A percentile compares a stretch with the other conserved stretches of the same genome.
Evolutionary conservation across 1,139 yeast genomes (phyloP).

Genomic region (Scheffersomyces illinoinensis): DNA sequence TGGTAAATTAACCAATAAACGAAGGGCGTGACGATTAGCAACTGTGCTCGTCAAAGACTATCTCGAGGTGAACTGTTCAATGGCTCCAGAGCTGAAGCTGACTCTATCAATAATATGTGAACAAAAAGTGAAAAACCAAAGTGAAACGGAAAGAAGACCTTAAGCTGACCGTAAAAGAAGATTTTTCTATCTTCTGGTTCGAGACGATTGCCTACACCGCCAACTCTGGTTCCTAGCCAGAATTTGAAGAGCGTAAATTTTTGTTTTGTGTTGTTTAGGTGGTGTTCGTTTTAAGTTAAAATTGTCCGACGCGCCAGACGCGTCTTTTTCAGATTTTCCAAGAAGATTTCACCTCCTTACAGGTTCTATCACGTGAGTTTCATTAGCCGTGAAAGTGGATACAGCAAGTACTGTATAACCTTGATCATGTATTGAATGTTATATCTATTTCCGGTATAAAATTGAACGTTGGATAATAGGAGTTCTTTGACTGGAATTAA

Average conservation of each 20-base stretch:
- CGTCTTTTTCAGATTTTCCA: not conserved
- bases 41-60: not conserved
- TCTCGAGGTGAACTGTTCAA: not conserved
- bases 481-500: too few species aligned
- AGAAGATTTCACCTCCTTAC: conserved; percentile 1
- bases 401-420: too few species aligned
- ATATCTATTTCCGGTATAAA: too few species aligned
- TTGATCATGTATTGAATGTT: too few species aligned
- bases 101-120: not conserved
- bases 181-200: not conserved
- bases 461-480: too few species aligned
- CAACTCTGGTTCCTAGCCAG: not conserved
- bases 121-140: not conserved
- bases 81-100: not conserved
- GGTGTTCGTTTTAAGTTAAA: not conserved
- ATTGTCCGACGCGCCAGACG: not conserved
- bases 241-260: not conserved
- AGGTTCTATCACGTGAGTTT: not conserved
- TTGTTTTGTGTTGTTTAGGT: not conserved
- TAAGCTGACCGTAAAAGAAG: not conserved
- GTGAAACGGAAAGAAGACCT: not conserved
- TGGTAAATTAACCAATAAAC: not conserved
- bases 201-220: not conserved
- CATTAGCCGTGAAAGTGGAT: not conserved
- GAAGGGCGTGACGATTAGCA: not conserved